Base-by-base conservation (phyloP, 768 basidiomycete genomes). In the Boletus tomentosulus region DNA sequence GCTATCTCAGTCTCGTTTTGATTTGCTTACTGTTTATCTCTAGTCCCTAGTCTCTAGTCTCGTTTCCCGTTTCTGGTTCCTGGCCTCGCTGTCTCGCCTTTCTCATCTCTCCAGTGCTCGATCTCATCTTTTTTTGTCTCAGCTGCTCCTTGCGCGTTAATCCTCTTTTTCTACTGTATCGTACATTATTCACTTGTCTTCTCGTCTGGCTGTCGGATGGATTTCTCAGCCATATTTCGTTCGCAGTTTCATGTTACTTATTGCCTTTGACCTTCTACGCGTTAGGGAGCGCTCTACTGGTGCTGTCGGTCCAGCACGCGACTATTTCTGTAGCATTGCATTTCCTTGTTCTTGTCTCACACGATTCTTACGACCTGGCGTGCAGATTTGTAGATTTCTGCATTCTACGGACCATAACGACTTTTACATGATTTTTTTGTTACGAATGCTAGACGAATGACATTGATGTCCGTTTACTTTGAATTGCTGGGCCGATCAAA, bases 241-340 rank as follows among this genome's bases (percentile, higher is more conserved):
- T 59, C 43, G 27, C 28, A 8, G 15, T 66, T 67, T 58, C 39
- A 37, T 67, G 67, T 64, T 57, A 71, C 71, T 71, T 72, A 71
- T 71, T 59, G 44, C 50, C 66, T 67, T 64, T 67, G 57, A 67
- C 68, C 67, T 71, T 68, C 71, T 66, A 66, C 60, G 60, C 65
- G 63, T 59, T 64, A 58, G 66, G 68, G 71, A 69, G 62, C 68
- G 53, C 62, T 34, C 66, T 59, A 66, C 60, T 41, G 56, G 56
- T 59, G 60, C 57, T 60, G 55, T 69, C 58, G 64, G 63, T 62
- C 61, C 60, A 62, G 62, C 68, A 62, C 61, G 56, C 56, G 53
- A 37, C 60, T 57, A 41, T 56, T 61, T 58, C 53, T 74, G 69
- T 72, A 72, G 70, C 71, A 73, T 69, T 58, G 64, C 61, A 68